Percentiles rank a stretch among this genome's conserved stretches.
These are phyloP conservation scores for Stereum hirsutum DNA, from an alignment of 1,284 basidiomycete species.

Conservation along the genomic window DNA sequence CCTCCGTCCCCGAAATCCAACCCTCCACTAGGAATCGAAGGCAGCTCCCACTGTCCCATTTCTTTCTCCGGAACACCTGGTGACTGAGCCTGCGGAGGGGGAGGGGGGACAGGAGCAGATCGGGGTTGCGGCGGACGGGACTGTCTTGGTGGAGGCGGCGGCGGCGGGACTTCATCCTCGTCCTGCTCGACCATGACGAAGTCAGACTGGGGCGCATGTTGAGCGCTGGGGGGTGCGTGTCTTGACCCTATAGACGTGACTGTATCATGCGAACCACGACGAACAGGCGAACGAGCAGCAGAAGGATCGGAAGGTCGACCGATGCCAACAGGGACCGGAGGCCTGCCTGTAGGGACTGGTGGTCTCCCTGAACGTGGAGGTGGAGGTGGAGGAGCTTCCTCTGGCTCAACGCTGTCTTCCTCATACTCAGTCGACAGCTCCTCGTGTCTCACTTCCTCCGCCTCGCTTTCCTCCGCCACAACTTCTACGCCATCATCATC, in stretches of 20 bases:
- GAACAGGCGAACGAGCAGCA: constrained; percentile 5
- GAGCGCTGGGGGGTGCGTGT: constrained; percentile 9
- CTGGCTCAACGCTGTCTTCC: constrained; percentile 40
- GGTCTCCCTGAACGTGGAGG: constrained; percentile 26
- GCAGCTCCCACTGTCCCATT: constrained; percentile 16
- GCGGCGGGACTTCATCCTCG: constrained; percentile 24
- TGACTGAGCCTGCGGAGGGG: constrained; percentile 22
- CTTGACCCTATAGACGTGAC: constrained; percentile 11
- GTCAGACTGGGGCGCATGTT: constrained; percentile 10
- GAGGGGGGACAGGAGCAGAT: constrained; percentile 18
- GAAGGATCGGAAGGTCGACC: constrained; percentile 2
- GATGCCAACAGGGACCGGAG: constrained; percentile 5
- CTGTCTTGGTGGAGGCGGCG: constrained; percentile 35
- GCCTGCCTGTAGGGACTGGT: constrained; percentile 8
- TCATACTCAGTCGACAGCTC: constrained; percentile 27
- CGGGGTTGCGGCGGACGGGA: constrained; percentile 26
- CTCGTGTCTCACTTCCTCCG: constrained; percentile 51
- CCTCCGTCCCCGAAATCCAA: constrained; percentile 22
- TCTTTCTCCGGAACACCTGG: constrained; percentile 10
- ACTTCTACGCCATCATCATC: constrained; percentile 54
- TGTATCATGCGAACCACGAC: constrained; percentile 8
- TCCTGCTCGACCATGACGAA: constrained; percentile 20
- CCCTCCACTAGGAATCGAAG: constrained; percentile 16
- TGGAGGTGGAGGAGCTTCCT: constrained; percentile 35
- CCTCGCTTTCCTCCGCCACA: constrained; percentile 59